These are phyloP conservation scores for Verticillium alfalfae DNA, from an alignment of 2,329 filamentous ascomycete genomes.

Conservation along the genomic window DNA sequence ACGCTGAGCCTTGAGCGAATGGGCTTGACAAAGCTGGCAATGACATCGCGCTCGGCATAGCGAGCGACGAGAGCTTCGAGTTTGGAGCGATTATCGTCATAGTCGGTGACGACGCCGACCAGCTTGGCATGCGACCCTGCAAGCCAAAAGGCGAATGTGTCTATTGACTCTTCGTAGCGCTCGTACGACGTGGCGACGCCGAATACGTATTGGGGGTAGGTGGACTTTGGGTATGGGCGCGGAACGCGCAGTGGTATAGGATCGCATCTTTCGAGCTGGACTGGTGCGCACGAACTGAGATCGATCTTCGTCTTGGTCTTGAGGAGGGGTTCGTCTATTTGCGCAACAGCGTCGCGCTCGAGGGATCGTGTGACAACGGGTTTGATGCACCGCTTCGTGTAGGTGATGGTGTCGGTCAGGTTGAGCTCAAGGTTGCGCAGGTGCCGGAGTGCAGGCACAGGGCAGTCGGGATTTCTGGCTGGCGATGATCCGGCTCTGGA, in stretches of 20 bases:
- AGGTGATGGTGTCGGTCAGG: slow-evolving; percentile 35
- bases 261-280: slow-evolving; percentile 29
- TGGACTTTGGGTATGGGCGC: slow-evolving; percentile 29
- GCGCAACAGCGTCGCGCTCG: slow-evolving; percentile 29
- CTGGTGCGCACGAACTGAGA: slow-evolving; percentile 15
- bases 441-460: slow-evolving; percentile 16
- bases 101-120: slow-evolving; percentile 45
- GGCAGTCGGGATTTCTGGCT: neutral
- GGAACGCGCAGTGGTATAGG: slow-evolving; percentile 42
- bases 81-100: slow-evolving; percentile 14
- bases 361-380: slow-evolving; percentile 24
- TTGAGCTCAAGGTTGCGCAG: slow-evolving; percentile 19
- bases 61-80: slow-evolving; percentile 23
- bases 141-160: slow-evolving; percentile 51
- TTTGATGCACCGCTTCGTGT: slow-evolving; percentile 37
- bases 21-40: slow-evolving; percentile 25
- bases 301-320: slow-evolving; percentile 18
- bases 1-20: slow-evolving; percentile 28
- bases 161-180: slow-evolving; percentile 43
- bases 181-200: slow-evolving; percentile 49
- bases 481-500: neutral
- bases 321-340: slow-evolving; percentile 30
- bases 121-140: slow-evolving; percentile 43
- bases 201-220: slow-evolving; percentile 48
- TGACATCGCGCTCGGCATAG: slow-evolving; percentile 22